Evolutionary conservation across 306 rosid species (phyloP).

Genomic region (Gleditsia sinensis): DNA sequence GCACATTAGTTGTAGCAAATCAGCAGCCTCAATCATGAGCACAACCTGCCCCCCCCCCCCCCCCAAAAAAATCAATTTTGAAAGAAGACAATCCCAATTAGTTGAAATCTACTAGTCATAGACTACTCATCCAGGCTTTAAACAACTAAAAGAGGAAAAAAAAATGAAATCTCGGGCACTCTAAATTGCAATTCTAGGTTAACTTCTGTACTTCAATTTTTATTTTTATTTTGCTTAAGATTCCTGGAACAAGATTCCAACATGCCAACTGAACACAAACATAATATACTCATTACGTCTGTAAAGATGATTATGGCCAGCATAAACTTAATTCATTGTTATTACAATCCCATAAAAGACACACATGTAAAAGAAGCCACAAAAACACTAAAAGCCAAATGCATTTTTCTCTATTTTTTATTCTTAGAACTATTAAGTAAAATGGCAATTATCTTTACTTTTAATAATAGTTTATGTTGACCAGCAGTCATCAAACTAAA

Average conservation of each 20-base stretch:
- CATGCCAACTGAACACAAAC: neutral
- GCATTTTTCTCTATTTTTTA: neutral
- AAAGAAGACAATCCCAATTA: slow-evolving; percentile 1
- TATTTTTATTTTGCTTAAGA: neutral
- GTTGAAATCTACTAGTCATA: neutral
- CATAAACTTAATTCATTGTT: neutral
- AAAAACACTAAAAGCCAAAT: neutral
- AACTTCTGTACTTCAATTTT: neutral
- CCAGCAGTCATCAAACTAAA: slow-evolving; percentile 8
- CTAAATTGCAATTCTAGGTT: neutral
- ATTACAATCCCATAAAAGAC: neutral
- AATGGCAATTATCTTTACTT: slow-evolving; percentile 8
- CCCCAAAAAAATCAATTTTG: neutral
- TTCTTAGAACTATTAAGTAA: neutral
- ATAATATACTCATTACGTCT: neutral
- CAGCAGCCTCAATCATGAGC: neutral
- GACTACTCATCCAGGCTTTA: neutral
- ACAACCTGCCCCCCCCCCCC: neutral
- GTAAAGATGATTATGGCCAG: slow-evolving; percentile 4
- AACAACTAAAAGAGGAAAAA: neutral
- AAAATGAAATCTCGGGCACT: neutral
- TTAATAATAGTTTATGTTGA: neutral
- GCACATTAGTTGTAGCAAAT: slow-evolving; percentile 7
- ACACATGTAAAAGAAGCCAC: neutral
- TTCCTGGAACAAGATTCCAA: neutral